Percentiles rank a stretch among this genome's conserved stretches.
Conservation (phyloP, 257 asterid genomes). For the Henckelia pumila region DNA sequence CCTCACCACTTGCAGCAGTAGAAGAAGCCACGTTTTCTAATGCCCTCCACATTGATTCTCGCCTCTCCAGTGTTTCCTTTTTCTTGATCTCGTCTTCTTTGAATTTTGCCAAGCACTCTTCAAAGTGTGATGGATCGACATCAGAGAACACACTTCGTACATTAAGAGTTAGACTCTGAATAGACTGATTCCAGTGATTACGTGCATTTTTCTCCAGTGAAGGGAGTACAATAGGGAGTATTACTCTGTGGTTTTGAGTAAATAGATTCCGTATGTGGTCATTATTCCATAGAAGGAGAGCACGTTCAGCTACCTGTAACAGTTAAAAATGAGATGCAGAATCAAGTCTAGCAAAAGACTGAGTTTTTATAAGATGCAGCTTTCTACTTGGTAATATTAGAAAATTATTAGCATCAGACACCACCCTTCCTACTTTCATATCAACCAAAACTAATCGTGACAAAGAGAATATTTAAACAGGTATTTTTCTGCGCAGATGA, state of each 20-base stretch:
- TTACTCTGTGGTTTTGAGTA: conserved; percentile 29
- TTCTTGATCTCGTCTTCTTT: conserved; percentile 35
- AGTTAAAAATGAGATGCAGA: no score
- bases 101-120: conserved; percentile 33
- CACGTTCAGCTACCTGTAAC: conserved; percentile 45
- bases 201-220: conserved; percentile 34
- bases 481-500: no score
- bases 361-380: no score
- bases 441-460: no score
- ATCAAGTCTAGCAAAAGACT: no score
- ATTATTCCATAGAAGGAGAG: conserved; percentile 41
- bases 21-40: conserved; percentile 37
- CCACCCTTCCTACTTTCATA: no score
- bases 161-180: conserved; percentile 36
- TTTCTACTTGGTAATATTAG: no score
- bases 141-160: conserved; percentile 39
- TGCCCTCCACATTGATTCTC: conserved; percentile 35
- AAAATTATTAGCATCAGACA: no score
- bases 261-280: conserved; percentile 39
- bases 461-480: no score
- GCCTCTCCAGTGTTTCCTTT: conserved; percentile 29
- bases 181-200: conserved; percentile 42
- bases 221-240: conserved; percentile 38
- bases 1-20: conserved; percentile 29
- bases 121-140: conserved; percentile 33